Conservation (phyloP, 371 early-diverging fungal species). For the Mortierella sp. region DNA sequence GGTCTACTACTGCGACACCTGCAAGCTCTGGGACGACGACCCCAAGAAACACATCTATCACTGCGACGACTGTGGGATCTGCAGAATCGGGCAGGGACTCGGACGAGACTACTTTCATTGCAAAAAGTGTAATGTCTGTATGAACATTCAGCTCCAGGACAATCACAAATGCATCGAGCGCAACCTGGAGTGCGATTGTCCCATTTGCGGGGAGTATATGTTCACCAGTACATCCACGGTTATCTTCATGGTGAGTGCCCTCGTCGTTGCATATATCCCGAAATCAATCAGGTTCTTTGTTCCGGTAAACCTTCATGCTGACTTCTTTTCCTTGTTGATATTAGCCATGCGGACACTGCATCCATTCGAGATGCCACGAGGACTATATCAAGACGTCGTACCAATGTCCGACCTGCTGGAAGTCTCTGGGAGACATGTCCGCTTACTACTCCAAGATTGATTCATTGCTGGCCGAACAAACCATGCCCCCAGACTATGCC, state of each 20-base stretch:
- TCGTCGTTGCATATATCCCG: background rate
- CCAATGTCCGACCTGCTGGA: conserved; percentile 97
- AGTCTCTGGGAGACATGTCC: conserved; percentile 91
- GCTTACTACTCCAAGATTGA: conserved; percentile 90
- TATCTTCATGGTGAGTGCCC: conserved; percentile 84
- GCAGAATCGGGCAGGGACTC: conserved; percentile 89
- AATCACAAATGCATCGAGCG: conserved; percentile 96
- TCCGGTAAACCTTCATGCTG: too few relatives aligned
- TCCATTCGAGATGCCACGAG: conserved; percentile 91
- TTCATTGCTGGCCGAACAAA: conserved; percentile 81
- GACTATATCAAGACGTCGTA: conserved; percentile 90
- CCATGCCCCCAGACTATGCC: conserved; percentile 94
- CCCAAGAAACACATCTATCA: conserved; percentile 89
- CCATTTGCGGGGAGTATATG: conserved; percentile 98
- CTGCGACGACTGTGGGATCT: conserved; percentile 94
- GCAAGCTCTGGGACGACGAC: conserved; percentile 96
- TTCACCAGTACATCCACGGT: conserved; percentile 88
- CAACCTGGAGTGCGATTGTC: conserved; percentile 93
- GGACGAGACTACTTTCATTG: conserved; percentile 95
- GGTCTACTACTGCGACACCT: conserved; percentile 91
- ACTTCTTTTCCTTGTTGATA: background rate
- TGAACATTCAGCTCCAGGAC: conserved; percentile 78
- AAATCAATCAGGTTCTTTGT: background rate
- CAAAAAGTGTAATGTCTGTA: conserved; percentile 94
- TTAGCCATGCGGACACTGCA: conserved; percentile 95